phyloP scores from a whole-genome alignment of 169 alveolate species.

The Eimeria falciformis region DNA sequence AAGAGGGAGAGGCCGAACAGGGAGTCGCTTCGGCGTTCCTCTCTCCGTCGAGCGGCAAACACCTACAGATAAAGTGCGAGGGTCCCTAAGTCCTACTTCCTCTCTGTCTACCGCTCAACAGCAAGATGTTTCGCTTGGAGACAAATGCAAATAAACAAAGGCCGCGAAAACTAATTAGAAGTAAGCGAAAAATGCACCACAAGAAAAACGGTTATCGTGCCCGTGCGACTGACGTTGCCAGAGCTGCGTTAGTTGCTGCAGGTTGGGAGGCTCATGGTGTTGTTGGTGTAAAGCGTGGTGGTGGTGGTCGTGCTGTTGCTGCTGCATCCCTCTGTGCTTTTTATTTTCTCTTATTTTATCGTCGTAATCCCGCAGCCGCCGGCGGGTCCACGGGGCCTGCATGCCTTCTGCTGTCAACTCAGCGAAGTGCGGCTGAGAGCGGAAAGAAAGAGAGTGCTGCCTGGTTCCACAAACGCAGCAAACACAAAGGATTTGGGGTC shows the following conservation, averaged over 20 bases:
- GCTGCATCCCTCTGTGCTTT: not conserved
- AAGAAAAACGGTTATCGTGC: not conserved
- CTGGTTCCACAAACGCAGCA: not conserved
- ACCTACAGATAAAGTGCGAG: too few species aligned
- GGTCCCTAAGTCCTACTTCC: too few species aligned
- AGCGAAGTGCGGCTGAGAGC: not conserved
- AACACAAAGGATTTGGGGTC: not conserved
- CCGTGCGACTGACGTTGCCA: not conserved
- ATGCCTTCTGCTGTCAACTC: not conserved
- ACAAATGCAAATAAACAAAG: too few species aligned
- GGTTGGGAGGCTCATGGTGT: not conserved
- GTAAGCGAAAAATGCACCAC: not conserved
- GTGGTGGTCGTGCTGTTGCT: constrained; percentile 12
- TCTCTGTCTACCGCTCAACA: not conserved
- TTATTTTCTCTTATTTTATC: not conserved
- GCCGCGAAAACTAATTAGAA: too few species aligned
- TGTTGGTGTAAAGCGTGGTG: not conserved
- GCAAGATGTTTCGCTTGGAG: too few species aligned
- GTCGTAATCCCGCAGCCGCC: constrained; percentile 6
- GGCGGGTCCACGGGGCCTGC: constrained; percentile 20
- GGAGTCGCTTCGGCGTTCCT: too few species aligned
- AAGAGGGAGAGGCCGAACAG: too few species aligned
- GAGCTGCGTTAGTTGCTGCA: not conserved
- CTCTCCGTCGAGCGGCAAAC: too few species aligned
- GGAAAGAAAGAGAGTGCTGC: constrained; percentile 1